Percentiles rank a stretch among this genome's conserved stretches.
Conservation (phyloP, 352 stramenopile genomes). For the Peronospora farinosa region DNA sequence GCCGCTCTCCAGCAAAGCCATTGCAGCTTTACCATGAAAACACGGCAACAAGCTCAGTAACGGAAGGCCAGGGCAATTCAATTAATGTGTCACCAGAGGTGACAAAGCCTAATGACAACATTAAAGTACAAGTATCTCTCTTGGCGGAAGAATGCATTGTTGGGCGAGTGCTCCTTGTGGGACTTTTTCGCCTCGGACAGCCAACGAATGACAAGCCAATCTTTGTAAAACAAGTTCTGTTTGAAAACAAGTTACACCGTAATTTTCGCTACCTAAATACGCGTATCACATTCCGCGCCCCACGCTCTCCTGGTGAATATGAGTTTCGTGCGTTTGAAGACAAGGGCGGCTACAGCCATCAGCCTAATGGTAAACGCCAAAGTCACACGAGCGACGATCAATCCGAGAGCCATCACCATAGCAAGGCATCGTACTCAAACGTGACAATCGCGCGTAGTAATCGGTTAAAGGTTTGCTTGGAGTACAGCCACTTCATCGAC, state of each 20-base stretch:
- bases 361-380: conserved; percentile 22
- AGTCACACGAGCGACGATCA: conserved; percentile 26
- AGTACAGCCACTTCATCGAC: conserved; percentile 79
- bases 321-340: conserved; percentile 83
- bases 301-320: conserved; percentile 73
- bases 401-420: conserved; percentile 24
- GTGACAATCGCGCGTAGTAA: conserved; percentile 68
- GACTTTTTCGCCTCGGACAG: conserved; percentile 70
- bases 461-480: conserved; percentile 61
- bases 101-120: conserved; percentile 69
- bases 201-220: conserved; percentile 75
- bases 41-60: conserved; percentile 18
- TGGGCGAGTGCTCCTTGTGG: conserved; percentile 63
- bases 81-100: conserved; percentile 51
- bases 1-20: conserved; percentile 36
- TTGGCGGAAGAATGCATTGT: conserved; percentile 49
- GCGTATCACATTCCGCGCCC: conserved; percentile 74
- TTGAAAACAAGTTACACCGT: conserved; percentile 68
- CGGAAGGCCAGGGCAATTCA: conserved; percentile 22
- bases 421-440: conserved; percentile 47
- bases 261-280: conserved; percentile 61
- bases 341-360: conserved; percentile 34
- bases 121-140: conserved; percentile 68
- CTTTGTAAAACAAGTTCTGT: conserved; percentile 79
- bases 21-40: conserved; percentile 33